Evolutionary conservation across 2,329 filamentous ascomycete genomes (phyloP).

Genomic region (Cladorrhinum sp.): DNA sequence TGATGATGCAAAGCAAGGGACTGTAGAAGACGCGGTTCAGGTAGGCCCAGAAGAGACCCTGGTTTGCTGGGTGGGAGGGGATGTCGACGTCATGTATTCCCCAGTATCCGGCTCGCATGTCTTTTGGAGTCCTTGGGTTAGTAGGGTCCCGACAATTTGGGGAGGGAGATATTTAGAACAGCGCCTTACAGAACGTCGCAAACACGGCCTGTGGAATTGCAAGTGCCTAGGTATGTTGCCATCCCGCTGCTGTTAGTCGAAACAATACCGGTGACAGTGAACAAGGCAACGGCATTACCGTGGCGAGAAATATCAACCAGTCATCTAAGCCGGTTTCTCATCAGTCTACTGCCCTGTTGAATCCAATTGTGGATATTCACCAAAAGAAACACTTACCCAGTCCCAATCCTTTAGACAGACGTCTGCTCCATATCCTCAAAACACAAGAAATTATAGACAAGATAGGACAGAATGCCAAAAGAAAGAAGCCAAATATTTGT

Average conservation of each 20-base stretch:
- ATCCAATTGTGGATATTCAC: not conserved
- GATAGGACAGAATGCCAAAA: constrained; percentile 14
- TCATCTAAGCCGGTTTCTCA: constrained; percentile 10
- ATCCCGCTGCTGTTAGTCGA: no score
- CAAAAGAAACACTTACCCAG: constrained; percentile 13
- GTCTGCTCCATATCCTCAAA: constrained; percentile 15
- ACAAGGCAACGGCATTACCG: constrained; percentile 9
- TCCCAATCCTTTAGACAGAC: constrained; percentile 14
- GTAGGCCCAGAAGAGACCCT: constrained; percentile 32
- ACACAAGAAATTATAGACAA: constrained; percentile 12
- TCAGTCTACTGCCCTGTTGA: constrained; percentile 1
- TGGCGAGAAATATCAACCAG: constrained; percentile 20
- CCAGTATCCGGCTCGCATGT: constrained; percentile 19
- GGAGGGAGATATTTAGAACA: not conserved
- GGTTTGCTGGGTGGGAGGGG: constrained; percentile 17
- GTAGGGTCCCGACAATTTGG: not conserved
- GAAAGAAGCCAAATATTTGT: constrained; percentile 19
- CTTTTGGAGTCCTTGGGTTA: constrained; percentile 6
- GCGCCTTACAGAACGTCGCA: constrained; percentile 13
- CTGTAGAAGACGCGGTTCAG: constrained; percentile 43
- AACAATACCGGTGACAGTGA: no score
- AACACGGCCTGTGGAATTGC: constrained; percentile 13
- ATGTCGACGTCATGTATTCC: constrained; percentile 23
- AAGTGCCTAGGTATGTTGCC: no score
- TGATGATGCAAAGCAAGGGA: constrained; percentile 44